Base-by-base conservation (phyloP, 75 land plant genomes). In the Picea glauca region DNA sequence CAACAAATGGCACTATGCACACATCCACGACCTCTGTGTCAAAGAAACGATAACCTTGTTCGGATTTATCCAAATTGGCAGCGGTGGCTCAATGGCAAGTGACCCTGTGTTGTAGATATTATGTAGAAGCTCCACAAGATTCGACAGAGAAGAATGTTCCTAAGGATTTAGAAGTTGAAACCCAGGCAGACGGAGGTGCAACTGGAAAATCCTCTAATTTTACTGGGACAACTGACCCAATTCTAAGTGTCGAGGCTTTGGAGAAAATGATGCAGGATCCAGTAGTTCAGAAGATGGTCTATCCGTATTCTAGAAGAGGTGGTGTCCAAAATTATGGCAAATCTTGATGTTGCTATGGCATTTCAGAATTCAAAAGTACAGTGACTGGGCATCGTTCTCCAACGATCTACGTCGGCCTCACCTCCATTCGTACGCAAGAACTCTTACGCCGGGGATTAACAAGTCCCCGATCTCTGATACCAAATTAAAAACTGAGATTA, bases 201-300 rank as follows among this genome's bases (percentile, higher is more conserved):
- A 15, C 43, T 14, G 38, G 46, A 43, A 18, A 43, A 67, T 13
- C 17, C 20, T 33, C 72, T 38, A 38, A 67, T 33, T 67, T 1
- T 67, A 67, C 72, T 38, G 92, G 76, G 31, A 80, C 64, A 78
- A 40, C 81, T 62, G 80, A 80, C 62, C 59, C 93, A 63, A 62
- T 64, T 70, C 62, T 95, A 63, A 83, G 92, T 50, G 93, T 95
- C 70, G 98, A 95, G 17, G 85, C 85, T 38, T 82, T 95, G 85
- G 98, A 95, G 84, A 95, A 91, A 82, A 93, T 95, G 98, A 88
- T 95, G 96, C 96, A 95, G 87, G 98, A 95, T 87, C 96, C 98
- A 60, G 88, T 89, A 17, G 98, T 93, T 33, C 98, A 95, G 58
- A 91, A 95, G 83, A 95, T 95, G 98, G 88, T 95, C 77, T 95